A percentile compares a stretch with the other conserved stretches of the same genome.
Conservation (phyloP, 2,329 filamentous ascomycete genomes). For the Colletotrichum destructivum region DNA sequence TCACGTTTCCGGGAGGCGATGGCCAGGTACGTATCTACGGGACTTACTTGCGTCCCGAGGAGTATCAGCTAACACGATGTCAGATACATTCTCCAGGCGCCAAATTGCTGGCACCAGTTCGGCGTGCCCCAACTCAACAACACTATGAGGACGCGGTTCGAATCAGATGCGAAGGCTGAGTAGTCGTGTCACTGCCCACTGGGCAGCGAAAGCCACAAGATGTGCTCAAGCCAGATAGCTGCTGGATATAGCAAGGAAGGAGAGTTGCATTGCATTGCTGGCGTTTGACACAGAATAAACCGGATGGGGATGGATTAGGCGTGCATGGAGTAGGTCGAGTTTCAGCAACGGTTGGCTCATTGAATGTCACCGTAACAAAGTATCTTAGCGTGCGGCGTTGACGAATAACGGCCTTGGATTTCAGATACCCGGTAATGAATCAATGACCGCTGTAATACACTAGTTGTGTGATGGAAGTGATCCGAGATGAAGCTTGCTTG, state of each 20-base stretch:
- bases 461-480: not conserved
- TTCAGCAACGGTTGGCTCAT: slow-evolving; percentile 4
- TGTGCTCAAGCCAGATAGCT: not conserved
- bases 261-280: slow-evolving; percentile 23
- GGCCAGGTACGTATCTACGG: slow-evolving; percentile 79
- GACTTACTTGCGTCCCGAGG: not conserved
- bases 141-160: slow-evolving; percentile 42
- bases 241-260: not conserved
- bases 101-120: slow-evolving; percentile 84
- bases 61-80: slow-evolving; percentile 25
- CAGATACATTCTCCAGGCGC: slow-evolving; percentile 81
- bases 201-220: not conserved
- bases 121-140: slow-evolving; percentile 47
- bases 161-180: slow-evolving; percentile 35
- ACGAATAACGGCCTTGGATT: slow-evolving; percentile 37
- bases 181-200: not conserved
- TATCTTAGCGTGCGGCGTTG: slow-evolving; percentile 25
- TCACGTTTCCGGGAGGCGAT: slow-evolving; percentile 96
- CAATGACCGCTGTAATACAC: not conserved
- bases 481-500: not conserved
- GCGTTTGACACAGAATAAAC: slow-evolving; percentile 9
- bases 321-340: slow-evolving; percentile 12
- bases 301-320: slow-evolving; percentile 7
- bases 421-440: slow-evolving; percentile 36
- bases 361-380: slow-evolving; percentile 9